Evolutionary conservation across 768 basidiomycete species (phyloP), one percentile per base, ranked within the genome.

Genomic region (Tubosaeta brunneosetosa): DNA sequence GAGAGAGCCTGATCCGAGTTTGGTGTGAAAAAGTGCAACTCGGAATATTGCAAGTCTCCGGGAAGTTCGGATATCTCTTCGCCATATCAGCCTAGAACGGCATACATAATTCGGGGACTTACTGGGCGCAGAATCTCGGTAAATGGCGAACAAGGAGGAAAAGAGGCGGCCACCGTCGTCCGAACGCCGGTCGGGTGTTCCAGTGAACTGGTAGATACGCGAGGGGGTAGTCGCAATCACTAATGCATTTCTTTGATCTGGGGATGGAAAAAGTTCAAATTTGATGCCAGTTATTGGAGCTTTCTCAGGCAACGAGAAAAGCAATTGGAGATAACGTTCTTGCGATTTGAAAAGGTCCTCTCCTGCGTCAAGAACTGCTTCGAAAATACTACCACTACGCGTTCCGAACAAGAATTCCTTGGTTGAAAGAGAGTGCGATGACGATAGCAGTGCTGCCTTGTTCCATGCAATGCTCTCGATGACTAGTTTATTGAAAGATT

Each of bases 391-490:
- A 7, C 95, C 95, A 53, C 85, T 88, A 55, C 86, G 75, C 2
- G 85, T 85, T 16, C 94, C 95, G 53, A 99, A 83, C 12, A 98
- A 74, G 58, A 97, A 81, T 73, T 95, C 87, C 51, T 86, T 74
- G 4, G 88, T 92, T 6, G 90, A 88, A 1, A 84, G 86, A 17
- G 83, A 75, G 66, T 86, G 77, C 11, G 84, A 73, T 0, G 85
- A 77, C 8, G 86, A 79, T 36, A 87, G 71, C 43, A 86, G 65
- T 46, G 80, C 78, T 48, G 81, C 65, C 68, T 82, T 87, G 61
- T 92, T 94, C 95, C 95, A 98, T 0, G 91, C 91, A 37, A 98
- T 76, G 56, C 90, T 86, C 67, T 94, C 91, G 58, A 98, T 87
- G 62, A 90, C 78, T 75, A 91, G 85, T 66, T 90, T 67, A 68